Base-by-base conservation (phyloP, 2,329 filamentous ascomycete genomes). In the Aspergillus brasiliensis region DNA sequence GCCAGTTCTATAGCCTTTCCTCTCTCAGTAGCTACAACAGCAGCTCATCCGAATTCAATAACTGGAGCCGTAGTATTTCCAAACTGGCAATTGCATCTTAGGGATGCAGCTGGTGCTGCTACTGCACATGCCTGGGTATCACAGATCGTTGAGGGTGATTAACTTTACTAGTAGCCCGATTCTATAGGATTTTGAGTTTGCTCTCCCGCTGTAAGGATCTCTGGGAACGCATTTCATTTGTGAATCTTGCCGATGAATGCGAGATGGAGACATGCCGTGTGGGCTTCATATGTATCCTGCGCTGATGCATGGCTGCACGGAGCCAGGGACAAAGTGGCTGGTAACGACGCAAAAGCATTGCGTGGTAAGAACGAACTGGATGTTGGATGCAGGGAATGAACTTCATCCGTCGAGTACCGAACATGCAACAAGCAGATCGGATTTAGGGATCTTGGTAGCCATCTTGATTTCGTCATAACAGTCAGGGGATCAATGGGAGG, bases 131-230 rank as follows among this genome's bases (percentile, higher is more conserved):
- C 23, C 46, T 40, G 17, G 31, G 21, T 10, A 42, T 25, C 40
- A 44, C 52, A 11, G 38, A 46, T 46, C 25, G 8, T 27, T 27
- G 10, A 21, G 38, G 2, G 8, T 27, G 52, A 46, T 34, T 23
- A 31, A 55, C 40, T 55, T 46, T 55, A 40, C 52, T 55, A 55
- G 52, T 19, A 17, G 38, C 13, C 37, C 28, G 40, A 42, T 46
- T 51, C 37, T 37, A 52, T 52, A 19, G 48, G 10, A 19, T 48
- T 53, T 46, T 47, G 49, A 47, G 49, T 58, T 53, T 44, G 23
- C 7, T 4, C 53, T 53, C 31, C 31, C 40, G 28, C 38, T 19
- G 40, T 17, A 31, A 34, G 10, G 13, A 7, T 10, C 3, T 31
- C 17, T 37, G 47, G 48, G 34, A 58, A 52, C 15, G 49, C 21